Percentiles rank a stretch among this genome's conserved stretches.
Conservation (phyloP, 495 filamentous ascomycete species). For the Pseudoneurospora amorphoporcata region DNA sequence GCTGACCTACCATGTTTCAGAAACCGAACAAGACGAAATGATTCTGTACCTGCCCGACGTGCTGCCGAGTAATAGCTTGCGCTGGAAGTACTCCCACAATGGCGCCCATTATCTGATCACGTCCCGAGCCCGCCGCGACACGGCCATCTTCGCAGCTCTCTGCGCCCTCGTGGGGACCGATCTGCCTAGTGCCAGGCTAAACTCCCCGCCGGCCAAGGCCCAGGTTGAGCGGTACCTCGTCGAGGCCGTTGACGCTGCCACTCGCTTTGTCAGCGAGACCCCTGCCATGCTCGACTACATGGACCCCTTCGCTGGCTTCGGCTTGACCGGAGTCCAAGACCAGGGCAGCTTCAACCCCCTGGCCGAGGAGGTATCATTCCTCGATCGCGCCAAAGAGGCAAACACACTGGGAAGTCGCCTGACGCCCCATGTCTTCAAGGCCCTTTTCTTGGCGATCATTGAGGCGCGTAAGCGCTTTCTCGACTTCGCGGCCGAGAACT, state of each 20-base stretch:
- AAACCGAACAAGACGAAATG: not conserved
- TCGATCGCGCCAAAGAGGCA: not conserved
- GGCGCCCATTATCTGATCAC: not conserved
- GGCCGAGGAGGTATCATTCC: not conserved
- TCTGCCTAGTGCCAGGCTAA: not conserved
- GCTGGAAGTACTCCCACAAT: not conserved
- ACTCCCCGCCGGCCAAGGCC: not conserved
- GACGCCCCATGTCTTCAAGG: not conserved
- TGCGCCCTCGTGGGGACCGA: not conserved
- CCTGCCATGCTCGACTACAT: not conserved
- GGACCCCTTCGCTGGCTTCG: not conserved
- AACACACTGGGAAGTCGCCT: not conserved
- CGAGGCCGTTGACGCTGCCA: not conserved
- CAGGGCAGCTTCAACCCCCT: not conserved
- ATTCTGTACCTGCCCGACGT: not conserved
- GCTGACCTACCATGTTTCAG: not conserved
- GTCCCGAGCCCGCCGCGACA: not conserved
- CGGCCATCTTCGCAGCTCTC: not conserved
- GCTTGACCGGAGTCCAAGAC: not conserved
- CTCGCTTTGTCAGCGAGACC: not conserved
- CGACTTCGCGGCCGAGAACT: not conserved
- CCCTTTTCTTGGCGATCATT: not conserved
- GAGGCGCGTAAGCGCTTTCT: constrained; percentile 1
- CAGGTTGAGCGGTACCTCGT: not conserved
- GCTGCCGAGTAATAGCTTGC: not conserved